Evolutionary conservation across 2,329 filamentous ascomycete species (phyloP).

Genomic region (Plenodomus tracheiphilus): DNA sequence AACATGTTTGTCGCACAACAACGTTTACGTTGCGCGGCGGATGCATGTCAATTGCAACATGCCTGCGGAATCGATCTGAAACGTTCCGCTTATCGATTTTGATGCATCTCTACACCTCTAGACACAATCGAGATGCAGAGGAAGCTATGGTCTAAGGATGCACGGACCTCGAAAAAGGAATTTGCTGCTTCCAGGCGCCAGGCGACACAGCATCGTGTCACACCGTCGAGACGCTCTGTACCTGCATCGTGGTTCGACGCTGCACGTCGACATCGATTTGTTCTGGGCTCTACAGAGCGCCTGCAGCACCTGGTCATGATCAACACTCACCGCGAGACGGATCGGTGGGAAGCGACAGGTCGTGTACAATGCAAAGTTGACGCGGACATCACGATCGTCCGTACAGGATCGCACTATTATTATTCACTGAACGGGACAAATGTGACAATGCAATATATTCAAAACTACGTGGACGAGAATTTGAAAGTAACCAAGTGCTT

Average conservation of each 20-base stretch:
- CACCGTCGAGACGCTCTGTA: slow-evolving; percentile 7
- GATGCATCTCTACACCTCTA: slow-evolving; percentile 5
- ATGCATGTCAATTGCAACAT: slow-evolving; percentile 20
- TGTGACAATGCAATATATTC: slow-evolving; percentile 3
- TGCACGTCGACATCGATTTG: neutral
- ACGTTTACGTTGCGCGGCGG: slow-evolving; percentile 15
- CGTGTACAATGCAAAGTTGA: neutral
- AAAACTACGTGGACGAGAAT: neutral
- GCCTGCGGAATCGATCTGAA: slow-evolving; percentile 13
- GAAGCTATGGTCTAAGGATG: neutral
- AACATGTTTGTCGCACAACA: slow-evolving; percentile 30
- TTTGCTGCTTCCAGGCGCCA: neutral
- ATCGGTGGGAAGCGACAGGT: neutral
- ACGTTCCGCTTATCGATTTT: slow-evolving; percentile 15
- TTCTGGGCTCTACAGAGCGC: neutral
- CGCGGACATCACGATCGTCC: neutral
- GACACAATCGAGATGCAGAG: slow-evolving; percentile 7
- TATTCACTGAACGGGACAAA: neutral
- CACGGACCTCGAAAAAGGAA: slow-evolving; percentile 12
- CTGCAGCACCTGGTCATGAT: neutral
- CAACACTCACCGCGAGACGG: slow-evolving; percentile 4
- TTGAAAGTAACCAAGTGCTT: neutral
- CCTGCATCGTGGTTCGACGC: neutral
- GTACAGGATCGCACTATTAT: neutral
- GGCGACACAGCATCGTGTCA: slow-evolving; percentile 7